Percentiles rank a stretch among this genome's conserved stretches.
Evolutionary conservation across 2,329 filamentous ascomycete species (phyloP).

Genomic region (Rhexocercosporidium sp.): DNA sequence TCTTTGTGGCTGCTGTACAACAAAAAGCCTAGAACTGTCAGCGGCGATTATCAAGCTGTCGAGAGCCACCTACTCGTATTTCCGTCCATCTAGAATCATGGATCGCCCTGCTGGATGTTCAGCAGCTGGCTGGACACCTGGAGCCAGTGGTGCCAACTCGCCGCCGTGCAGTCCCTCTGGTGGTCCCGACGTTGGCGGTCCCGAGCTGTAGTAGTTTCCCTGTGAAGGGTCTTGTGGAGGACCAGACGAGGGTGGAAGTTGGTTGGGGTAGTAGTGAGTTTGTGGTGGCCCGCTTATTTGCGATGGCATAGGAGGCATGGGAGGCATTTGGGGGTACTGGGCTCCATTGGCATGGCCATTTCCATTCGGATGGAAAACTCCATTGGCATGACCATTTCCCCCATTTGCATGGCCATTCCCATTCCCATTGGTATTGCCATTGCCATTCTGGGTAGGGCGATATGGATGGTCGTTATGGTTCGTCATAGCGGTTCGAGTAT

Average conservation of each 20-base stretch:
- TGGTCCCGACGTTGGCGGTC: slow-evolving; percentile 28
- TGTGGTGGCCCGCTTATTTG: not conserved
- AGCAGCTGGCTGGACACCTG: slow-evolving; percentile 26
- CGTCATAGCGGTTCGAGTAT: not conserved
- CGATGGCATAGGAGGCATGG: not conserved
- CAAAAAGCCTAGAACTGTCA: slow-evolving; percentile 65
- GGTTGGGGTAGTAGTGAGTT: not conserved
- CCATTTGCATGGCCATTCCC: no score
- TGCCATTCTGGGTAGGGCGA: not conserved
- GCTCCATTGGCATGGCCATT: not conserved
- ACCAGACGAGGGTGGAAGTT: not conserved
- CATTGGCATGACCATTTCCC: not conserved
- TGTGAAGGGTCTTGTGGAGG: slow-evolving; percentile 24
- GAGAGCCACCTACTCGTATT: slow-evolving; percentile 39
- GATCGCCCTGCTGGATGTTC: slow-evolving; percentile 30
- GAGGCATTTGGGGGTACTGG: not conserved
- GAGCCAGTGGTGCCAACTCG: slow-evolving; percentile 24
- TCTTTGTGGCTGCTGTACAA: slow-evolving; percentile 88
- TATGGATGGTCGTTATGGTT: not conserved
- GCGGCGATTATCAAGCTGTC: slow-evolving; percentile 1
- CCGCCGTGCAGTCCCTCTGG: slow-evolving; percentile 14
- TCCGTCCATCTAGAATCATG: slow-evolving; percentile 31
- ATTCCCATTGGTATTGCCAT: not conserved
- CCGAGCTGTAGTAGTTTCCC: slow-evolving; percentile 22
- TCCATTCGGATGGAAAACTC: no score